Base-by-base conservation (phyloP, 352 stramenopile genomes). In the Phytophthora lateralis region DNA sequence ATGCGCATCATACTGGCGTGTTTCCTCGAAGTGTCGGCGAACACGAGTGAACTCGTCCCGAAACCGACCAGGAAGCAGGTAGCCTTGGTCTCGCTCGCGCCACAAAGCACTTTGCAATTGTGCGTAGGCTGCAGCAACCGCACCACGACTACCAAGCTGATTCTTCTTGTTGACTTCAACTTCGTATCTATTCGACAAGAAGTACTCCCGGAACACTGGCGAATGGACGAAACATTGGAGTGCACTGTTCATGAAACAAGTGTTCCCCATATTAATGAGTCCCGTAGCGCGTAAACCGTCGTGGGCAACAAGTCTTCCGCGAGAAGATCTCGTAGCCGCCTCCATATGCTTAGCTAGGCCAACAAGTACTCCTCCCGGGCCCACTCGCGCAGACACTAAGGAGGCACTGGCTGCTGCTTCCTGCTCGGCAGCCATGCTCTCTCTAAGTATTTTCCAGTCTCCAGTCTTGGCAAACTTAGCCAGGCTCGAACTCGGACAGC, bases 111-210 rank as follows among this genome's bases (percentile, higher is more conserved):
- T 66, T 56, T 88, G 67, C 10, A 99, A 66, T 11, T 90, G 66
- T 1, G 82, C 89, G 69, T 98, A 99, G 0, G 90, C 82, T 8
- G 75, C 80, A 6, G 93, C 96, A 27, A 99, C 73, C 60, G 88
- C 82, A 4, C 97, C 97, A 26, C 87, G 81, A 21, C 88, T 97
- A 1, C 97, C 96, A 0, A 98, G 73, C 38, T 86, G 80, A 68
- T 99, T 99, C 37, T 93, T 80, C 49, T 90, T 83, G 78, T 99
- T 99, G 53, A 98, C 90, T 66, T 99, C 95, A 17, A 71, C 67
- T 51, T 92, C 52, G 41, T 91, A 99, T 34, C 90, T 78, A 24
- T 95, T 89, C 10, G 81, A 95, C 2, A 99, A 62, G 70, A 99
- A 98, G 63, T 99, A 99, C 51, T 97, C 84, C 10, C 90, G 81